Base-by-base conservation (phyloP, 2,329 filamentous ascomycete species). In the Fusarium sp. region DNA sequence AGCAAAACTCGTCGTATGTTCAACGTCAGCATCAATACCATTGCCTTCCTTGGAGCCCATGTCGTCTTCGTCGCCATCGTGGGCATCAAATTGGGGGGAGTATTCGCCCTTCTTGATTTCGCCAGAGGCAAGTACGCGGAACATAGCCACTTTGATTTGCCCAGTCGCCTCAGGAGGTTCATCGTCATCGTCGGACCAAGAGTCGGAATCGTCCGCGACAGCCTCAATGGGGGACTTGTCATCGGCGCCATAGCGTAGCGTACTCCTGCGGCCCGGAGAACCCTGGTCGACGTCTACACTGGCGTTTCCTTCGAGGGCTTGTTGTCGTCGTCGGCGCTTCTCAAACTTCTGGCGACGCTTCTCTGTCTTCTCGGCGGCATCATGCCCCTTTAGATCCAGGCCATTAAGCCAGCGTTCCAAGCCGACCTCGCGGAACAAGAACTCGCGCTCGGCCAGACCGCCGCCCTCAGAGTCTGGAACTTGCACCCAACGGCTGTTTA, bases 91-190 rank as follows among this genome's bases (percentile, higher is more conserved):
- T 75, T 98, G 96, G 14, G 96, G 96, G 2, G 94, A 97, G 79
- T 98, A 99, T 80, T 99, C 96, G 67, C 96, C 96, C 76, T 94
- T 93, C 82, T 97, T 98, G 76, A 99, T 97, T 78, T 98, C 96
- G 15, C 96, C 96, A 8, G 94, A 97, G 3, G 96, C 96, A 45
- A 98, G 84, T 10, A 99, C 96, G 27, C 96, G 90, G 80, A 97
- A 98, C 82, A 99, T 89, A 66, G 95, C 94, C 19, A 99, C 94
- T 81, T 98, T 98, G 82, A 99, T 99, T 81, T 99, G 96, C 11
- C 96, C 96, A 7, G 96, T 92, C 13, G 96, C 93, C 83, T 98
- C 96, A 14, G 95, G 94, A 2, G 93, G 92, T 72, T 95, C 93
- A 78, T 97, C 94, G 72, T 95, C 92, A 63, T 93, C 87, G 17